These are phyloP conservation scores for Globisporangium barbulae DNA, from an alignment of 352 stramenopile genomes.

Conservation along the genomic window DNA sequence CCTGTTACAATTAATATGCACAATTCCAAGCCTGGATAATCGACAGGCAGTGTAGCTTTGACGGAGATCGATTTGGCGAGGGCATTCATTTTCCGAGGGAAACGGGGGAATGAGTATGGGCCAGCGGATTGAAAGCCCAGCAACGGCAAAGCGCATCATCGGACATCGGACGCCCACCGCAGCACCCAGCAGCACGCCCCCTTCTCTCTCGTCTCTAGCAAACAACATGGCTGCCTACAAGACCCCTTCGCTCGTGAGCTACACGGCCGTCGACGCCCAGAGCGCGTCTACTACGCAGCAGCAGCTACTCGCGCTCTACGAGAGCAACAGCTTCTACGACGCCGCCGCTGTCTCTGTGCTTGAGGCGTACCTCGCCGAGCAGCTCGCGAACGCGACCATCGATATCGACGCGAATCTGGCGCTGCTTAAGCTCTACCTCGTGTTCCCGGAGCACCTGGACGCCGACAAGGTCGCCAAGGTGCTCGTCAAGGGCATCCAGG, in stretches of 20 bases:
- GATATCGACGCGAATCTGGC: slow-evolving; percentile 78
- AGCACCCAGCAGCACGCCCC: slow-evolving; percentile 4
- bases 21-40: no score
- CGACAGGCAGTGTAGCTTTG: background rate
- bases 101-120: slow-evolving; percentile 8
- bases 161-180: background rate
- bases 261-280: slow-evolving; percentile 35
- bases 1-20: background rate
- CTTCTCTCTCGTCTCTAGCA: background rate
- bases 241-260: slow-evolving; percentile 65
- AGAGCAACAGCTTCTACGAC: slow-evolving; percentile 50
- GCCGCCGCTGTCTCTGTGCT: slow-evolving; percentile 42
- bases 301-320: slow-evolving; percentile 45
- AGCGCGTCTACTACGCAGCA: slow-evolving; percentile 48
- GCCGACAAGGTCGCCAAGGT: slow-evolving; percentile 60
- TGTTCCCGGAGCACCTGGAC: slow-evolving; percentile 61
- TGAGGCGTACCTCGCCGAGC: slow-evolving; percentile 73
- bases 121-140: slow-evolving; percentile 10
- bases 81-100: background rate
- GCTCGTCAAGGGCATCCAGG: slow-evolving; percentile 68
- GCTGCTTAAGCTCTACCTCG: slow-evolving; percentile 80
- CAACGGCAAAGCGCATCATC: slow-evolving; percentile 7
- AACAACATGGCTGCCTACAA: slow-evolving; percentile 53
- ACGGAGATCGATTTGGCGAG: background rate
- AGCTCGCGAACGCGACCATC: slow-evolving; percentile 53